Evolutionary conservation across 108 stramenopile species (phyloP).

Genomic region (Nitzschia sp.): DNA sequence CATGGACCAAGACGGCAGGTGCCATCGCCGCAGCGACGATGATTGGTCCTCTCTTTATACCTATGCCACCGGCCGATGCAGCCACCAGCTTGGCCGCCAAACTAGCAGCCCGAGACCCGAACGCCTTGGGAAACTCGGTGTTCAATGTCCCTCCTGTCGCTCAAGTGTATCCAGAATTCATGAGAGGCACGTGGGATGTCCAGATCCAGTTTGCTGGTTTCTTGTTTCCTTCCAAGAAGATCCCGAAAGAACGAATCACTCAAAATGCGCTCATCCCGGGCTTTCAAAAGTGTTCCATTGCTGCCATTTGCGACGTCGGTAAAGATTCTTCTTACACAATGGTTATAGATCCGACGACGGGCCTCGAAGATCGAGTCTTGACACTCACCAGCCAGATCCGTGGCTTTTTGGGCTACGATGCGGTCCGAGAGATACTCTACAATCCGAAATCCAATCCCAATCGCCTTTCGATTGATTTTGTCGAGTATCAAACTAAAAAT

Average conservation of each 20-base stretch:
- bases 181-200: slow-evolving; percentile 66
- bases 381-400: slow-evolving; percentile 48
- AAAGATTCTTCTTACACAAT: slow-evolving; percentile 49
- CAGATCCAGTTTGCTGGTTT: slow-evolving; percentile 53
- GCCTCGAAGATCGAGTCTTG: slow-evolving; percentile 60
- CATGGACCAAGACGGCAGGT: too few relatives aligned
- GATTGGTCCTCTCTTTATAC: too few relatives aligned
- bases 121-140: slow-evolving; percentile 56
- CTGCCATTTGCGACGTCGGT: slow-evolving; percentile 66
- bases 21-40: too few relatives aligned
- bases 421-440: slow-evolving; percentile 60
- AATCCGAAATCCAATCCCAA: slow-evolving; percentile 69
- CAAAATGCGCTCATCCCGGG: slow-evolving; percentile 58
- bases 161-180: slow-evolving; percentile 71
- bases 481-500: slow-evolving; percentile 72
- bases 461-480: slow-evolving; percentile 74
- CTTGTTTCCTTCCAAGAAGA: slow-evolving; percentile 64
- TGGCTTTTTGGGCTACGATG: slow-evolving; percentile 71
- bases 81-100: slow-evolving; percentile 43
- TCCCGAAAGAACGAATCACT: slow-evolving; percentile 52
- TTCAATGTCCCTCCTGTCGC: slow-evolving; percentile 79
- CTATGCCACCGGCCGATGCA: background rate
- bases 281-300: slow-evolving; percentile 82
- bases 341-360: slow-evolving; percentile 49
- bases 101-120: slow-evolving; percentile 61